phyloP scores from a whole-genome alignment of 768 basidiomycete species.

The Suillus subluteus region DNA sequence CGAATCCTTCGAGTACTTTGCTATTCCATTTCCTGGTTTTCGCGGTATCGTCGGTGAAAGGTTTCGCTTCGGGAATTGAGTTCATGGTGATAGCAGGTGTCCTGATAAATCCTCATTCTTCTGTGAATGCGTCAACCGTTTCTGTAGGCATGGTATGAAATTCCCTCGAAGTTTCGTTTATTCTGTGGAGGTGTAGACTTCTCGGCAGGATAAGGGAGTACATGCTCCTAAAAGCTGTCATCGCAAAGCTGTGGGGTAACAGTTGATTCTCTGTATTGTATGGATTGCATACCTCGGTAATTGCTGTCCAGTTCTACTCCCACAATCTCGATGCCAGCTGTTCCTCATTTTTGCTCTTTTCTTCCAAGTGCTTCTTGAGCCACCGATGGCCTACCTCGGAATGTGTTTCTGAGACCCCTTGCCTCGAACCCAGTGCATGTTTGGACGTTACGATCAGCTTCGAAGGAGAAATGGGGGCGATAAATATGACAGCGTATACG shows the following conservation, averaged over 20 bases:
- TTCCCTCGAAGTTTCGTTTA: background rate
- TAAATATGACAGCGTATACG: background rate
- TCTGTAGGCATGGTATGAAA: slow-evolving; percentile 29
- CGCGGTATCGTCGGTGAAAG: slow-evolving; percentile 71
- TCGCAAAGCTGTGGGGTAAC: slow-evolving; percentile 78
- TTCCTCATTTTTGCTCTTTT: slow-evolving; percentile 66
- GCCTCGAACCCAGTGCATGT: slow-evolving; percentile 75
- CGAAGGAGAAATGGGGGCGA: slow-evolving; percentile 35
- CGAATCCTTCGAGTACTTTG: slow-evolving; percentile 90
- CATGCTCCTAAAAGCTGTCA: slow-evolving; percentile 46
- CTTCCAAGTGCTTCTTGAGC: slow-evolving; percentile 71
- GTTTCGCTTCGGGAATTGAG: slow-evolving; percentile 66
- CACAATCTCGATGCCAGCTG: slow-evolving; percentile 77
- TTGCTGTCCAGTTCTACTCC: slow-evolving; percentile 84
- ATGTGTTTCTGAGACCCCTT: slow-evolving; percentile 56
- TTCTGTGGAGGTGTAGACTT: background rate
- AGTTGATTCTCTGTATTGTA: background rate
- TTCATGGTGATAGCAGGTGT: slow-evolving; percentile 63
- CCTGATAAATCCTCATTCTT: slow-evolving; percentile 89
- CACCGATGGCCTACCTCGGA: slow-evolving; percentile 84
- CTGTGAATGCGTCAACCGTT: slow-evolving; percentile 77
- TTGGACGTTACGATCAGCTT: slow-evolving; percentile 90
- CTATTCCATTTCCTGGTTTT: slow-evolving; percentile 79
- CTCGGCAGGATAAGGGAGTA: background rate
- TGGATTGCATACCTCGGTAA: slow-evolving; percentile 74